These are phyloP conservation scores for Monilinia fructicola DNA, from an alignment of 2,329 filamentous ascomycete genomes.

Conservation along the genomic window DNA sequence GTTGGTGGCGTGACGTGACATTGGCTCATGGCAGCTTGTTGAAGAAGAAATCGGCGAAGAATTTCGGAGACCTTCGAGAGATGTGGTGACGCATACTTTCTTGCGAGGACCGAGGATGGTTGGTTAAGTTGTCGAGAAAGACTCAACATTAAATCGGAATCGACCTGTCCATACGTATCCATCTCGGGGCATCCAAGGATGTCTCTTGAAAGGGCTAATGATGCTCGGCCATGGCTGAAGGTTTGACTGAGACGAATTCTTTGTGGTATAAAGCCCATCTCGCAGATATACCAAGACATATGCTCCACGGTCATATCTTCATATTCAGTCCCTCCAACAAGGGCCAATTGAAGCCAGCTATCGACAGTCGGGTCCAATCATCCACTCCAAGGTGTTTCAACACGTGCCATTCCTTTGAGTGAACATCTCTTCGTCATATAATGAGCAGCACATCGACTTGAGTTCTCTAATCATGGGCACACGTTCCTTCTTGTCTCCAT, in stretches of 20 bases:
- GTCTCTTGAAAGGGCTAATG: constrained; percentile 80
- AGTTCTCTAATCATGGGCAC: constrained; percentile 97
- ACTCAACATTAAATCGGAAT: constrained; percentile 62
- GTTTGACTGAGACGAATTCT: constrained; percentile 90
- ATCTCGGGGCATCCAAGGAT: constrained; percentile 79
- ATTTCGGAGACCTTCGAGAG: constrained; percentile 63
- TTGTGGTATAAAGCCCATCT: constrained; percentile 95
- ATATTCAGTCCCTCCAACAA: constrained; percentile 68
- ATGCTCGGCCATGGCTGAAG: constrained; percentile 89
- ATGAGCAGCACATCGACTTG: constrained; percentile 97
- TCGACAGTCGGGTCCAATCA: constrained; percentile 91
- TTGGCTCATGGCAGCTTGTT: constrained; percentile 56
- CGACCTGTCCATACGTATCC: constrained; percentile 66
- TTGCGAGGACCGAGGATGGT: constrained; percentile 64
- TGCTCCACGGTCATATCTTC: constrained; percentile 87
- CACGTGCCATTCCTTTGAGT: constrained; percentile 99
- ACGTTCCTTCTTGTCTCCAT: constrained; percentile 96
- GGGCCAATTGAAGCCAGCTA: constrained; percentile 82
- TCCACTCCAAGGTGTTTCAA: constrained; percentile 97
- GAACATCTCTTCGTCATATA: constrained; percentile 99
- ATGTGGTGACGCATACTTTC: constrained; percentile 67
- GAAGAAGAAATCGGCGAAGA: constrained; percentile 65
- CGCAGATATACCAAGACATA: constrained; percentile 90
- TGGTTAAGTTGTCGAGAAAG: constrained; percentile 59
- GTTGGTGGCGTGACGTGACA: constrained; percentile 60